These are phyloP conservation scores for Pseudocercospora crystallina DNA, from an alignment of 2,329 filamentous ascomycete genomes.

Conservation along the genomic window DNA sequence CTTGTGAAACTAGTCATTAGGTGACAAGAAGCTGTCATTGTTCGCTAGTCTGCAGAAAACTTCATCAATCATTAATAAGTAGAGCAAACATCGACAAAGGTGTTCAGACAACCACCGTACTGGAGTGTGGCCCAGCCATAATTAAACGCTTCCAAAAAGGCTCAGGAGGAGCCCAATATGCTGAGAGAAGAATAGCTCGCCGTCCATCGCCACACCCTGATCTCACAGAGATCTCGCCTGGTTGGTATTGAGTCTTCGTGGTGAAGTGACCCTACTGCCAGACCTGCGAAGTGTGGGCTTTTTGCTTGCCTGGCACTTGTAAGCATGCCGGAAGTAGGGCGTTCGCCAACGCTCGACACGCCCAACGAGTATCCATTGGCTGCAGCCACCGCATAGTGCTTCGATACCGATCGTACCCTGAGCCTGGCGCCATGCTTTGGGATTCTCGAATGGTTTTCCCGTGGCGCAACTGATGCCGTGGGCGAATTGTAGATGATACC, in stretches of 20 bases:
- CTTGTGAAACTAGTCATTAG: too few species aligned
- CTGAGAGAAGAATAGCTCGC: background rate
- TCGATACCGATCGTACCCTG: conserved; percentile 81
- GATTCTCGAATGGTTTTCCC: conserved; percentile 74
- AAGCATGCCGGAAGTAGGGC: conserved; percentile 85
- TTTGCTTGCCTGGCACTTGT: conserved; percentile 56
- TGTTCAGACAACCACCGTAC: conserved; percentile 10
- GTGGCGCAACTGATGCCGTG: conserved; percentile 59
- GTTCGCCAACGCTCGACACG: conserved; percentile 92
- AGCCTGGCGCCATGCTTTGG: conserved; percentile 73
- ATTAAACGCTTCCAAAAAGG: conserved; percentile 23
- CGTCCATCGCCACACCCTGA: background rate
- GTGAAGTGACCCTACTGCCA: conserved; percentile 14
- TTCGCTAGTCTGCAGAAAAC: background rate
- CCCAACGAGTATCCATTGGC: conserved; percentile 76
- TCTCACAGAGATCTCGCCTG: background rate
- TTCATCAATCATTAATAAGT: conserved; percentile 4
- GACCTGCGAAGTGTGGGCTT: conserved; percentile 4
- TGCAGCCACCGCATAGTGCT: conserved; percentile 72
- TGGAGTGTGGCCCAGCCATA: background rate
- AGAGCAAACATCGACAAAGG: conserved; percentile 9
- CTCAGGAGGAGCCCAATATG: conserved; percentile 20
- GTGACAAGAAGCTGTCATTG: background rate
- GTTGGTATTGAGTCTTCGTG: conserved; percentile 1
- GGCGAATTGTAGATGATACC: conserved; percentile 81